phyloP scores from a whole-genome alignment of 2,329 filamentous ascomycete species.

The Hyphodiscus sp. region DNA sequence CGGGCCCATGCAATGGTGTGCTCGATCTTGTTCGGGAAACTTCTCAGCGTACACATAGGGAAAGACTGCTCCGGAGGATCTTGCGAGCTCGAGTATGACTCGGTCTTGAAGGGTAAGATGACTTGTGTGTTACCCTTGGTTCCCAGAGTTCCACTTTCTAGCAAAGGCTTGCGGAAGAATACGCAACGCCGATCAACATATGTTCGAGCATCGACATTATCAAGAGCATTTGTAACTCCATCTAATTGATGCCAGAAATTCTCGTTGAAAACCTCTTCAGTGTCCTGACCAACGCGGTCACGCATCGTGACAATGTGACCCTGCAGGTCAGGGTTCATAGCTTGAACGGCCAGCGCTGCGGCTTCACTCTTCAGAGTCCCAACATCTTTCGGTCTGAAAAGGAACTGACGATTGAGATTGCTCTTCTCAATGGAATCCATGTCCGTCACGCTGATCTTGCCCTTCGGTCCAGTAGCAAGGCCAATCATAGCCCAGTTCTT shows the following conservation, averaged over 20 bases:
- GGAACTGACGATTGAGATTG: conserved; percentile 94
- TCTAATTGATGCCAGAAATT: conserved; percentile 83
- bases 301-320: conserved; percentile 81
- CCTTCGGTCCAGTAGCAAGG: conserved; percentile 78
- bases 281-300: conserved; percentile 86
- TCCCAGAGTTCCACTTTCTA: conserved; percentile 96
- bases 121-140: conserved; percentile 99
- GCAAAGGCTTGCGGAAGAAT: conserved; percentile 93
- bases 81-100: conserved; percentile 95
- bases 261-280: conserved; percentile 91
- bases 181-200: conserved; percentile 96
- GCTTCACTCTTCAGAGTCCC: conserved; percentile 95
- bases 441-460: conserved; percentile 88
- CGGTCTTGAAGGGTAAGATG: conserved; percentile 81
- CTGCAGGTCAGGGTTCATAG: conserved; percentile 89
- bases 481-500: conserved; percentile 99
- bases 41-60: conserved; percentile 95
- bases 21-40: conserved; percentile 97
- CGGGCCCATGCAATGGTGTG: conserved; percentile 98
- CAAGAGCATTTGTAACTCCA: conserved; percentile 91
- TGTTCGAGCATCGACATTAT: conserved; percentile 94
- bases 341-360: conserved; percentile 80
- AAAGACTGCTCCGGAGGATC: conserved; percentile 98
- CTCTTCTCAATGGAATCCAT: conserved; percentile 99
- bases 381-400: conserved; percentile 91